Evolutionary conservation across 1,284 basidiomycete genomes (phyloP), one percentile per base, ranked within the genome.

Genomic region (Cystobasidium slooffiae): DNA sequence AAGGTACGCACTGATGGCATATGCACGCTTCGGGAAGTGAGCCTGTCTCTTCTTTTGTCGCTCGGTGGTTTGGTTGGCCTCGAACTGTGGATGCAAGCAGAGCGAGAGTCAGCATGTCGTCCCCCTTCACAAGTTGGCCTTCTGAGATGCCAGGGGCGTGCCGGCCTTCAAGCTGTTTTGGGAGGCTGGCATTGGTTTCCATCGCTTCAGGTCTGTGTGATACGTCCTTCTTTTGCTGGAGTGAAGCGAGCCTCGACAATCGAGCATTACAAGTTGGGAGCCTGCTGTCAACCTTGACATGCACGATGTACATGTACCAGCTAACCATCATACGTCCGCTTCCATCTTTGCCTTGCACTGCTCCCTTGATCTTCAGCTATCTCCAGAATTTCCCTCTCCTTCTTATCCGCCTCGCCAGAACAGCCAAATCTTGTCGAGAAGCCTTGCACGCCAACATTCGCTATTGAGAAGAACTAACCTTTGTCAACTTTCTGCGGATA

Each of bases 401-500:
- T 62, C 12, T 1, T 62, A 12, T n/a, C 59, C 14, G 7, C 31
- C n/a, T 20, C 44, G 10, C 8, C 44, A 6, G 24, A 47, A 47
- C 47, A 47, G 44, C 61, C 61, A 49, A 20, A 22, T 18, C 12
- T 16, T 7, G 22, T 20, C n/a, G 56, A 12, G 46, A 49, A 14
- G 46, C 46, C n/a, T 49, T 49, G 46, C 46, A n/a, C n/a, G 1
- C 46, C 46, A 49, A 6, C 46, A n/a, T 14, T 14, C 46, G 46
- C 5, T n/a, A n/a, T n/a, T n/a, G n/a, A n/a, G n/a, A n/a, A n/a
- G 7, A 18, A 80, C 88, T 74, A 75, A 93, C 93, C 87, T 91
- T 90, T 81, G 93, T 94, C 84, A 99, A 85, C 84, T 93, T 89
- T 85, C 96, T 89, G 83, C 97, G 89, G 88, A 99, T 97, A 75